Base-by-base conservation (phyloP, 345 rosid species). In the Ailanthus altissimus region DNA sequence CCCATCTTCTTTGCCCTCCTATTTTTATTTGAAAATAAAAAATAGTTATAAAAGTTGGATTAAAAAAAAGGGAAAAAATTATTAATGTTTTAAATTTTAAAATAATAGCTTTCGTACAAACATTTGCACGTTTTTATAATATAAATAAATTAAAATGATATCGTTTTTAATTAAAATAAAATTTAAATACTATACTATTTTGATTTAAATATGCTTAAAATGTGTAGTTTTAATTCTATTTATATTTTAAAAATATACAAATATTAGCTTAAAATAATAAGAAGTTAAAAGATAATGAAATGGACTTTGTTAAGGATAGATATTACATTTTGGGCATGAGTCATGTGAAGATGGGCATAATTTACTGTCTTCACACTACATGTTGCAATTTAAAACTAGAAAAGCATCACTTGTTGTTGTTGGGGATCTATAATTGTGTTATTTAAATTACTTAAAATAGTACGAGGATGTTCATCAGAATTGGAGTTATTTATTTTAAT, bases 401-500 rank as follows among this genome's bases (percentile, higher is more conserved):
- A 5, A 56, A 40, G 66, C 23, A 58, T 57, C 53, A 23, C 38
- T 32, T 32, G 3, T 32, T 32, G 38, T 2, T 23, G 66, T 15
- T 43, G 72, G 57, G 54, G 15, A 12, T 32, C 10, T 42, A 26
- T 45, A 18, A 0, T n/a, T 4, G 4, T 5, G 4, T 8, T 15
- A 53, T 36, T 38, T 36, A 18, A 16, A 54, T 72, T 23, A 25
- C 5, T 20, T 38, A 18, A 5, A 38, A 38, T 40, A 2, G 69
- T 47, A 13, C 60, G 36, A 74, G 59, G 69, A 13, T 74, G 14
- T 74, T 32, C 38, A 32, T 73, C 42, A 26, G 56, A 60, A 61
- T 1, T 20, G 6, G 20, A 26, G 43, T 16, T 47, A 4, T 21
- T 60, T 60, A 62, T 13, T 20, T 32, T 32, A 13, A 40, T 12